Base-by-base conservation (phyloP, 345 rosid genomes). In the Streptanthus diversifolius region DNA sequence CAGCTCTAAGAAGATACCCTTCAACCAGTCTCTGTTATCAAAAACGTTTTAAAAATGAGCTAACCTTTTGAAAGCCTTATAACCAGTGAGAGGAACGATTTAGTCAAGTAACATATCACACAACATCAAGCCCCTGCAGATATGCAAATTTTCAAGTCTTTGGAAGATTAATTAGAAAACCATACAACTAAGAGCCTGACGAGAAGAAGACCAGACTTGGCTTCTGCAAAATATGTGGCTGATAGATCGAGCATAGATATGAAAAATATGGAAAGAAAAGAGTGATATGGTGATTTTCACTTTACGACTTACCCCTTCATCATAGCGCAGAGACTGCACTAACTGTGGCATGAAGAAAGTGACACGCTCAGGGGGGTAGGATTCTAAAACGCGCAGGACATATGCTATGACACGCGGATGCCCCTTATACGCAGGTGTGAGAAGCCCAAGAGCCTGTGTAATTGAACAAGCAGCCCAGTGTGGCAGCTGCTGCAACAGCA, bases 391-490 rank as follows among this genome's bases (percentile, higher is more conserved):
- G 80, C 99, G 82, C 66, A 95, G 87, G 74, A 95, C 96, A 85
- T 92, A 95, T 49, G 99, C 98, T 98, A 95, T 95, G 75, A 95
- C 98, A 68, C 99, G 98, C 22, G 93, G 93, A 84, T 95, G 99
- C 36, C 99, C 99, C 80, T 86, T 95, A 66, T 90, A 90, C 69
- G 85, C 85, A 54, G 99, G 98, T 77, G 91, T 82, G 73, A 95
- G 92, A 72, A 95, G 90, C 80, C 86, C 98, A 14, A 95, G 97
- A 70, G 96, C 98, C 84, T 87, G 92, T 27, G 97, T 92, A 45
- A 95, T 83, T 75, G 99, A 92, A 82, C 98, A 95, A 83, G 97
- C 90, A 70, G 97, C 95, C 98, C 99, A 95, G 83, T 95, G 99
- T 15, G 99, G 99, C 64, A 95, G 82, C 82, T 95, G 99, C 80